Evolutionary conservation across 202 grass and related monocot genomes (phyloP), one percentile per base, ranked within the genome.

Genomic region (Saccharum hybrid): DNA sequence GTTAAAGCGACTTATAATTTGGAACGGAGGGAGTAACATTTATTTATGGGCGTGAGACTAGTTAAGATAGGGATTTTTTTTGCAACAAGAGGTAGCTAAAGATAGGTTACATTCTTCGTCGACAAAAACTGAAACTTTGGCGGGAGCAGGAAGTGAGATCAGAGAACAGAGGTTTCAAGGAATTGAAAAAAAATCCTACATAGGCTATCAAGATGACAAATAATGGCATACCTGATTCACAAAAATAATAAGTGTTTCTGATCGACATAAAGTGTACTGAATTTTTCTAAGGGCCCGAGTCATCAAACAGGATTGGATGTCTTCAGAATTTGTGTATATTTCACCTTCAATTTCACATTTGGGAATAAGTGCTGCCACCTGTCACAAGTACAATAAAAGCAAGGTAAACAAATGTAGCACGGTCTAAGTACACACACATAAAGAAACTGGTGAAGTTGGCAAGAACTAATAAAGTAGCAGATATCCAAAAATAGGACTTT

Each of bases 361-460:
- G 6, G 96, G 91, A 86, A 98, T 72, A 56, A 98, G 89, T 77
- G 93, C 93, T 79, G 96, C 96, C 21, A 98, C 96, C 96, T 98
- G 78, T 85, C 68, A 76, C 10, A 49, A 87, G 48, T 77, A 38
- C 74, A 70, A 51, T 78, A 79, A 80, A 69, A 89, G 10, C 48
- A 84, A 84, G 62, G 30, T 86, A 84, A 92, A 72, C 5, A 87
- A 84, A 81, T 80, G 36, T 56, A 79, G 23, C 19, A 77, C 22
- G 41, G 57, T 41, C 34, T 2, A 85, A 54, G 65, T 81, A 61
- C 4, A 69, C 43, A 0, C 43, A 33, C 8, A 86, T 37, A 75
- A 79, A 61, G 1, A 72, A 13, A 12, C 28, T 74, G 80, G 57
- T 51, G 52, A 61, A 46, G 3, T 65, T 79, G n/a, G 46, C 8